Base-by-base conservation (phyloP, 2,329 filamentous ascomycete genomes). In the Chalaropsis thielavioides region DNA sequence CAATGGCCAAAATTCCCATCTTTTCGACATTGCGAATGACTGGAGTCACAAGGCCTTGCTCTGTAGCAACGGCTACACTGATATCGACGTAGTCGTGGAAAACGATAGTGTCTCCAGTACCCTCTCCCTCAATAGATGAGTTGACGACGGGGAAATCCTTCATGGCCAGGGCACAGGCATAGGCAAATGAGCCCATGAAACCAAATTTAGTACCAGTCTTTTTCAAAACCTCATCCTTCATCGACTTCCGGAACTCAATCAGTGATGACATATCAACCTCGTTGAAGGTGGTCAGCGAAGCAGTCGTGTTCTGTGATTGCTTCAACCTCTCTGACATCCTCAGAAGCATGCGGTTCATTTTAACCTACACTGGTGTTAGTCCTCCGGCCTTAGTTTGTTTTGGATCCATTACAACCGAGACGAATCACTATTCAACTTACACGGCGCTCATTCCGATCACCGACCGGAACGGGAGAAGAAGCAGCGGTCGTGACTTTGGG, bases 271-370 rank as follows among this genome's bases (percentile, higher is more conserved):
- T 99, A 76, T 99, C 94, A 68, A 99, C 94, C 77, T 97, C 92
- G 76, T 99, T 96, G 83, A 99, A 99, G 31, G 94, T 99, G 60
- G 94, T 97, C 63, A 99, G 81, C 3, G 94, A 96, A 56, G 94
- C 94, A 62, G 94, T 92, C 1, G 94, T 97, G 79, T 99, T 99
- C 75, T 99, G 94, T 22, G 94, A 97, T 76, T 99, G 94, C 84
- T 99, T 99, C 69, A 99, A 83, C 71, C 94, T 91, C 80, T 99
- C 94, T 62, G 94, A 90, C 71, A 97, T 99, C 68, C 94, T 87
- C 68, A 97, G 84, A 69, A 94, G 91, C 94, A 99, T 99, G 69
- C 94, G 90, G 81, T 97, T 97, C 94, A 99, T 99, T 83, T 99
- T 99, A 72, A 97, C 90, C 89, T 94, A 71, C 41, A 8, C 7